phyloP scores from a whole-genome alignment of 441 rosid species.

The Populus hybrid region DNA sequence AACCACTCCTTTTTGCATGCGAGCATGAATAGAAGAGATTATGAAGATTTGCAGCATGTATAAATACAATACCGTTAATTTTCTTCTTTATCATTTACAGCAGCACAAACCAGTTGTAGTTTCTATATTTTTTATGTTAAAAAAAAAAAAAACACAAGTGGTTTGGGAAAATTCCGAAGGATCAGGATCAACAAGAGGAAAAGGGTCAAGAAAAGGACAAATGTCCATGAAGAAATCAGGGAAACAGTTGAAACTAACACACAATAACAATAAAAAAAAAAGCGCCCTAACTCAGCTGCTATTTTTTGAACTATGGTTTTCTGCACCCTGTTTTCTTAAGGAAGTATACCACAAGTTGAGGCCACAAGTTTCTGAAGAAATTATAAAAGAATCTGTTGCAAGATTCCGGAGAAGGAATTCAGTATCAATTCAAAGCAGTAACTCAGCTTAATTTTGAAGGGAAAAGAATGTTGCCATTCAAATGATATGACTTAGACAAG shows the following conservation, averaged over 20 bases:
- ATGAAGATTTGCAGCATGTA: background rate
- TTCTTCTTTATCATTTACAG: background rate
- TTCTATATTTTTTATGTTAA: too few species aligned
- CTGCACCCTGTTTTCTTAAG: background rate
- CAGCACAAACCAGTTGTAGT: too few species aligned
- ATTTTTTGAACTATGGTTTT: background rate
- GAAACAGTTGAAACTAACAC: background rate
- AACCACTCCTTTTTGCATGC: background rate
- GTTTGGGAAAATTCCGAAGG: background rate
- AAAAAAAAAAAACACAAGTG: background rate
- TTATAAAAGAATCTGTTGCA: background rate
- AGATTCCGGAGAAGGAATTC: background rate
- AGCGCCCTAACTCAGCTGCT: background rate
- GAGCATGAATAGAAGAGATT: background rate
- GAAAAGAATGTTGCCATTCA: background rate
- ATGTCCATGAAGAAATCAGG: background rate
- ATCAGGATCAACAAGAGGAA: background rate
- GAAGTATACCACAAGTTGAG: background rate
- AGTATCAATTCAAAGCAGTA: too few species aligned
- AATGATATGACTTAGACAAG: slow-evolving; percentile 7
- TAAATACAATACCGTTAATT: too few species aligned
- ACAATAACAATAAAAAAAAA: background rate
- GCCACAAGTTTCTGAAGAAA: background rate
- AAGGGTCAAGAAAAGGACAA: background rate
- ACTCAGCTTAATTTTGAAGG: background rate